A percentile compares a stretch with the other conserved stretches of the same genome.
These are phyloP conservation scores for Lactarius deliciosus DNA, from an alignment of 768 basidiomycete species.

Conservation along the genomic window DNA sequence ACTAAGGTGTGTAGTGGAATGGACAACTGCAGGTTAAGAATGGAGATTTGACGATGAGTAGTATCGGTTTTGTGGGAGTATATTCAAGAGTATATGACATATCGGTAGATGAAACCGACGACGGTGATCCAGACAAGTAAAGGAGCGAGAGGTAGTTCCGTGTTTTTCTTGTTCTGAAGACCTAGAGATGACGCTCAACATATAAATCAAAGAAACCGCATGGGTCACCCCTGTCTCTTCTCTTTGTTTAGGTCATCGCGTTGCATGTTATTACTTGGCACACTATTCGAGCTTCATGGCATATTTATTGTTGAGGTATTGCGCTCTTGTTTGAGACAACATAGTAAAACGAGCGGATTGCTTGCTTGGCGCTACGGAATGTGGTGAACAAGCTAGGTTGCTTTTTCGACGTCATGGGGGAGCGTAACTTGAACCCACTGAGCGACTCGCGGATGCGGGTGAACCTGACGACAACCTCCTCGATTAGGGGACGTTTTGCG, in stretches of 20 bases:
- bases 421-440: constrained; percentile 36
- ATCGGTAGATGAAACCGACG: neutral
- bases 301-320: constrained; percentile 4
- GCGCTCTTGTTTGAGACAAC: constrained; percentile 4
- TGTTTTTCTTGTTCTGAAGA: neutral
- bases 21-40: neutral
- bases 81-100: neutral
- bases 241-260: neutral
- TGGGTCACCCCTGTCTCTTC: neutral
- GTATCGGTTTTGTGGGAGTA: neutral
- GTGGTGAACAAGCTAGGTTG: constrained; percentile 11
- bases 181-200: neutral
- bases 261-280: neutral
- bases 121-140: neutral
- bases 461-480: constrained; percentile 39
- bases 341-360: constrained; percentile 9
- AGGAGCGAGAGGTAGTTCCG: neutral
- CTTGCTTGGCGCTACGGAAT: constrained; percentile 6
- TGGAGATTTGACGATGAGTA: neutral
- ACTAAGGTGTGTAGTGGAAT: neutral
- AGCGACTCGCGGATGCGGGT: constrained; percentile 33
- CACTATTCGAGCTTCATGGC: too few relatives aligned
- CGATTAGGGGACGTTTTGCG: constrained; percentile 39
- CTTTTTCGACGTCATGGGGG: constrained; percentile 6
- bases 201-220: neutral